Conservation (phyloP, 805 yeast species). For the Scheffersomyces coipomensis region DNA sequence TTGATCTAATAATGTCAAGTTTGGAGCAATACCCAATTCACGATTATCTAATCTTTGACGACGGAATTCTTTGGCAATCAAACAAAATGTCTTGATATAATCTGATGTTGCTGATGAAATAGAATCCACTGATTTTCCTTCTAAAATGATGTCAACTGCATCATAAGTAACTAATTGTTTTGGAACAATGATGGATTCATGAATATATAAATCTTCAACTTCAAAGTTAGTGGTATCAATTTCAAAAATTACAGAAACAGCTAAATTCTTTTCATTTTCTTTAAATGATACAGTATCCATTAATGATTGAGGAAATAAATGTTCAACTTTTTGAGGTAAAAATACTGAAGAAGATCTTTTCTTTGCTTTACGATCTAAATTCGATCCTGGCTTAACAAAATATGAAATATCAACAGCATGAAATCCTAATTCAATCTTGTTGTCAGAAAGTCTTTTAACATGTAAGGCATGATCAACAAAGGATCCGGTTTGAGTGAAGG, state of each 20-base stretch:
- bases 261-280: slow-evolving; percentile 57
- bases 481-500: slow-evolving; percentile 56
- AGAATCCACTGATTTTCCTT: slow-evolving; percentile 19
- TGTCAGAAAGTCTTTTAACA: slow-evolving; percentile 59
- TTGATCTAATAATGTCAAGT: slow-evolving; percentile 69
- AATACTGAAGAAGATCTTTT: slow-evolving; percentile 88
- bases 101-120: slow-evolving; percentile 59
- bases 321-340: slow-evolving; percentile 71
- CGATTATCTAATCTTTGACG: slow-evolving; percentile 61
- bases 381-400: slow-evolving; percentile 68
- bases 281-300: slow-evolving; percentile 60
- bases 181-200: slow-evolving; percentile 70
- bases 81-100: slow-evolving; percentile 60
- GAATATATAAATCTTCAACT: slow-evolving; percentile 73
- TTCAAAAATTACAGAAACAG: slow-evolving; percentile 77
- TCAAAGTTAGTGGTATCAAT: slow-evolving; percentile 72
- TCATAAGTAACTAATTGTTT: slow-evolving; percentile 53
- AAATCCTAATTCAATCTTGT: slow-evolving; percentile 76
- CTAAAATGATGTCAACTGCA: slow-evolving; percentile 53
- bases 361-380: slow-evolving; percentile 83
- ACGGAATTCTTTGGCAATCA: slow-evolving; percentile 67
- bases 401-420: slow-evolving; percentile 82
- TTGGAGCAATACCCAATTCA: slow-evolving; percentile 46
- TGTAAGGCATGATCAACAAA: slow-evolving; percentile 80
- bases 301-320: slow-evolving; percentile 67